Evolutionary conservation across 345 rosid genomes (phyloP).

Genomic region (Arabis hirsuta): DNA sequence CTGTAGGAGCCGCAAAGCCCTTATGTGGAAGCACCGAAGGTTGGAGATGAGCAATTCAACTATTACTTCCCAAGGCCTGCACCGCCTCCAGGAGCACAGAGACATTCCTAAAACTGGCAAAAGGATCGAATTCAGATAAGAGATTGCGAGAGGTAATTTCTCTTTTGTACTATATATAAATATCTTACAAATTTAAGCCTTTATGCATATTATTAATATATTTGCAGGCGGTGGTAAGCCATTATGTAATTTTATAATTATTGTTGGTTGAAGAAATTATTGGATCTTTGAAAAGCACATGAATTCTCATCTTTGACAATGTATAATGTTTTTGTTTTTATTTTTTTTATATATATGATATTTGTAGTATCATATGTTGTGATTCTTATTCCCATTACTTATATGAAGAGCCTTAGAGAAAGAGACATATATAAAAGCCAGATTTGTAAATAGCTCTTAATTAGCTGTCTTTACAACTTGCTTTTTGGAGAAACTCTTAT

Average conservation of each 20-base stretch:
- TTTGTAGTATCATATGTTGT: slow-evolving; percentile 32
- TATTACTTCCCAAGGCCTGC: slow-evolving; percentile 69
- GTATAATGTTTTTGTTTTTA: slow-evolving; percentile 21
- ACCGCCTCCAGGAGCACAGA: slow-evolving; percentile 82
- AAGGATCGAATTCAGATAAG: slow-evolving; percentile 35
- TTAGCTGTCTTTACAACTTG: slow-evolving; percentile 7
- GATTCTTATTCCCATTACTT: slow-evolving; percentile 14
- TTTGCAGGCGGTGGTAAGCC: slow-evolving; percentile 30
- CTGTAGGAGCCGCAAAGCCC: slow-evolving; percentile 58
- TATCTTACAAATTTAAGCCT: not conserved
- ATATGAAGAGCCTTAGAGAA: slow-evolving; percentile 7
- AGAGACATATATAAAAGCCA: not conserved
- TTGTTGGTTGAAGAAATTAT: slow-evolving; percentile 30
- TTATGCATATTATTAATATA: slow-evolving; percentile 26
- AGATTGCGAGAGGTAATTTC: slow-evolving; percentile 1
- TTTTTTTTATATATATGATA: slow-evolving; percentile 12
- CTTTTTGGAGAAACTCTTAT: not conserved
- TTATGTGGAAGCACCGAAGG: slow-evolving; percentile 76
- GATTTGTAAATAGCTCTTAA: not conserved
- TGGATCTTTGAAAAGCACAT: slow-evolving; percentile 34
- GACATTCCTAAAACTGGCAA: slow-evolving; percentile 53
- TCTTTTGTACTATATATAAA: slow-evolving; percentile 25
- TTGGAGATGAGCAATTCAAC: slow-evolving; percentile 51
- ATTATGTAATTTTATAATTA: slow-evolving; percentile 24
- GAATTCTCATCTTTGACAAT: slow-evolving; percentile 39